A percentile compares a stretch with the other conserved stretches of the same genome.
Evolutionary conservation across 257 asterid species (phyloP).

Genomic region (Solanum paucissectum): DNA sequence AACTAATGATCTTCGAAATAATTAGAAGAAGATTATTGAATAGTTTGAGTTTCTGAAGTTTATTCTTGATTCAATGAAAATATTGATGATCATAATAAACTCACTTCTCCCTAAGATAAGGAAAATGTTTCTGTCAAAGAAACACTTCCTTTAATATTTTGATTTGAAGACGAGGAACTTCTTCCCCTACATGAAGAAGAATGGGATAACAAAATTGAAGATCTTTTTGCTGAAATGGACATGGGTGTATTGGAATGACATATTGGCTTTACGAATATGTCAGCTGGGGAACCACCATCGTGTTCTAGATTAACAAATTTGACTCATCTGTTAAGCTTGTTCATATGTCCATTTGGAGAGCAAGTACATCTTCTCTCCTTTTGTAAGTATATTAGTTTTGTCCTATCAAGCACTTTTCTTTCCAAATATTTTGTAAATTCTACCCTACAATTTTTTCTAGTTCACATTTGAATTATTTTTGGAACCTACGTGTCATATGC

Average conservation of each 20-base stretch:
- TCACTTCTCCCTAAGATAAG: neutral
- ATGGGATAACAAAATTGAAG: slow-evolving; percentile 31
- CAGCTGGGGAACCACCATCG: slow-evolving; percentile 27
- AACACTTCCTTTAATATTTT: slow-evolving; percentile 38
- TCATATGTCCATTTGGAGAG: slow-evolving; percentile 25
- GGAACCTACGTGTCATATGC: neutral
- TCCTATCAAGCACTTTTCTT: neutral
- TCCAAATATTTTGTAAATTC: no score
- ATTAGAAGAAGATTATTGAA: no score
- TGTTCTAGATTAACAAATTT: slow-evolving; percentile 47
- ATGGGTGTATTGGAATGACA: slow-evolving; percentile 15
- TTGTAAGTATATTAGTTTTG: slow-evolving; percentile 26
- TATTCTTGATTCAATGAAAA: slow-evolving; percentile 21
- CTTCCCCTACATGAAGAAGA: slow-evolving; percentile 25
- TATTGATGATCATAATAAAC: slow-evolving; percentile 7
- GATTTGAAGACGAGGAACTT: slow-evolving; percentile 34
- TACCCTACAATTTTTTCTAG: no score
- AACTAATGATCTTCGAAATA: no score
- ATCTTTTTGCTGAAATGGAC: slow-evolving; percentile 36
- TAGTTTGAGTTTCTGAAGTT: no score
- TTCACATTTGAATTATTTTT: neutral
- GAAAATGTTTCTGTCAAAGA: neutral
- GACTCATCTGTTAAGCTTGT: slow-evolving; percentile 42
- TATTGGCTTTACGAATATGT: slow-evolving; percentile 12
- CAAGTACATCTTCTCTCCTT: slow-evolving; percentile 42